Base-by-base conservation (phyloP, 129 eudicot species). In the Deinandra increscens region DNA sequence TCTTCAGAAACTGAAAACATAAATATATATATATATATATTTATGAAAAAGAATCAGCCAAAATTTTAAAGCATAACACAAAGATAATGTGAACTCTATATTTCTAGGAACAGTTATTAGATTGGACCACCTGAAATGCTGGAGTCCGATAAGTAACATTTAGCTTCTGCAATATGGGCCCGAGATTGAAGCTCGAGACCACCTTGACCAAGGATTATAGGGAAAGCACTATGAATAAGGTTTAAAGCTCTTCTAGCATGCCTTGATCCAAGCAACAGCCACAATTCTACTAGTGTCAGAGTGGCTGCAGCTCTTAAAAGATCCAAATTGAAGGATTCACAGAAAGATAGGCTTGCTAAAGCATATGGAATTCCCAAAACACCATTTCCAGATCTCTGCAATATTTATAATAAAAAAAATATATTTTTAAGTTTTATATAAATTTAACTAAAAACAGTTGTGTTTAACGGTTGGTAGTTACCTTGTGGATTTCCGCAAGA, bases 401-500 rank as follows among this genome's bases (percentile, higher is more conserved):
- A 41, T 64, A 9, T 36, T 26, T 26, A 26, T 26, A 26, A 26
- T 26, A 34, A 26, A 5, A 54, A 59, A 5, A 12, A 56, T 4
- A 69, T 9, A 22, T 12, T 38, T n/a, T n/a, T 12, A 51, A 38
- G 20, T 2, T 26, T 50, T 7, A 41, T 48, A 60, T 55, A 60
- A 45, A 53, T 41, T 70, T 20, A 64, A 15, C 14, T 31, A 9
- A 43, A 45, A 48, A 15, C 5, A 41, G 4, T 17, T 12, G 19
- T 6, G 33, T 4, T 11, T 8, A 7, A 19, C 19, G 5, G 26
- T 20, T 37, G 4, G 36, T 84, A n/a, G n/a, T n/a, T n/a, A 92
- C 98, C 95, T 87, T 93, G 73, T 93, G 99, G 46, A 93, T 85
- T 78, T 89, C 99, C 9, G 99, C 99, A 72, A 93, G 88, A 84